These are phyloP conservation scores for Nidularia sp. DNA, from an alignment of 768 basidiomycete species.

Conservation along the genomic window DNA sequence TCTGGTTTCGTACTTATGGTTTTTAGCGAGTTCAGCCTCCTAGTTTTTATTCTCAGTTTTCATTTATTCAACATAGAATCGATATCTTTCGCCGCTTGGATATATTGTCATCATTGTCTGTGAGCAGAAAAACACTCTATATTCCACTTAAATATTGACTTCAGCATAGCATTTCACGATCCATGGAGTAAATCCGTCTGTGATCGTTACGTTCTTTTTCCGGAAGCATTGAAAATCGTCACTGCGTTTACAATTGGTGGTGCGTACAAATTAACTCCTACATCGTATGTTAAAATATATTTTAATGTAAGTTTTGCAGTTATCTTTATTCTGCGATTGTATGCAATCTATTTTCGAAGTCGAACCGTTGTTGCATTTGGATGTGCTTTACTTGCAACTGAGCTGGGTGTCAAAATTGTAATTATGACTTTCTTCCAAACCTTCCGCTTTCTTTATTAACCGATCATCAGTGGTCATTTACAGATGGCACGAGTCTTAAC, in stretches of 20 bases:
- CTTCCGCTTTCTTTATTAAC: background rate
- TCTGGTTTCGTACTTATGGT: conserved; percentile 22
- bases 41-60: background rate
- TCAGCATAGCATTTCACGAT: conserved; percentile 22
- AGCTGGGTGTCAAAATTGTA: conserved; percentile 29
- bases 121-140: conserved; percentile 7
- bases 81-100: conserved; percentile 29
- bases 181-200: conserved; percentile 27
- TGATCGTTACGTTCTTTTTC: conserved; percentile 26
- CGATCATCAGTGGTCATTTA: conserved; percentile 27
- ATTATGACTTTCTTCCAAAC: conserved; percentile 1
- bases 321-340: conserved; percentile 22
- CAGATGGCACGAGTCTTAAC: conserved; percentile 22
- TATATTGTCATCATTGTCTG: conserved; percentile 31
- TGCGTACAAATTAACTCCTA: conserved; percentile 6
- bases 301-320: conserved; percentile 6
- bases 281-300: background rate
- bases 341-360: conserved; percentile 24
- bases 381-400: conserved; percentile 13
- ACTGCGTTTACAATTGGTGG: conserved; percentile 26
- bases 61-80: conserved; percentile 18
- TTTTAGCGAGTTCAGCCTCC: conserved; percentile 15
- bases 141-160: background rate
- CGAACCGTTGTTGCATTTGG: conserved; percentile 11
- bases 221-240: conserved; percentile 28